Base-by-base conservation (phyloP, 1,284 basidiomycete genomes). In the Naganishia albida region DNA sequence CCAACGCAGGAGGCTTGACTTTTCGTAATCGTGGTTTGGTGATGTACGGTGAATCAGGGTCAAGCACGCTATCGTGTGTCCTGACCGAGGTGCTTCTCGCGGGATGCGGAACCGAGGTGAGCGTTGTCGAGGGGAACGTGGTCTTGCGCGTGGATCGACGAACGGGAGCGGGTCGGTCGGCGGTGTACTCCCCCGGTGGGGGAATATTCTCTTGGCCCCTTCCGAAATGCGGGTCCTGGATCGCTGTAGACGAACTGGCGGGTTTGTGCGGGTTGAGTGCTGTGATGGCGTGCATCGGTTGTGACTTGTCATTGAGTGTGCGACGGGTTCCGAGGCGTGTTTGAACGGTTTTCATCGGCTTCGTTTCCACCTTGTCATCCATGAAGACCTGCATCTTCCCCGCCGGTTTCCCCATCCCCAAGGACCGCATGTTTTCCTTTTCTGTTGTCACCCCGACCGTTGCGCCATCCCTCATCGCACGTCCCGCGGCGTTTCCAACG, bases 181-280 rank as follows among this genome's bases (percentile, higher is more conserved):
- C 46, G 2, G 18, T n/a, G 20, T 34, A 40, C 46, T 60, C 64
- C 12, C 64, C 64, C 13, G 51, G 26, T 13, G 64, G 64, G 16
- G 57, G 42, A 4, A 54, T 59, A 34, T 65, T 65, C 39, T 65
- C 64, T 43, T 65, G 57, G 7, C 40, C 63, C 20, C 23, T 20
- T n/a, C 18, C n/a, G 28, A 2, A n/a, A 7, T 7, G 28, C 7
- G 12, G 10, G 34, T 59, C 44, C 15, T 20, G 43, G 28, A 20
- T 20, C 3, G 48, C 13, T 8, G 54, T 44, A 13, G 30, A 46
- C 12, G 44, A 26, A 7, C 43, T 6, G 3, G 28, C 34, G 28
- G 56, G 13, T 7, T 28, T 59, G 44, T 0, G 30, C n/a, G 15
- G 44, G 26, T 18, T 16, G 43, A n/a, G 7, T 16, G 7, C 3